phyloP scores from a whole-genome alignment of 2,329 filamentous ascomycete genomes.

The Pseudogymnoascus sp. region DNA sequence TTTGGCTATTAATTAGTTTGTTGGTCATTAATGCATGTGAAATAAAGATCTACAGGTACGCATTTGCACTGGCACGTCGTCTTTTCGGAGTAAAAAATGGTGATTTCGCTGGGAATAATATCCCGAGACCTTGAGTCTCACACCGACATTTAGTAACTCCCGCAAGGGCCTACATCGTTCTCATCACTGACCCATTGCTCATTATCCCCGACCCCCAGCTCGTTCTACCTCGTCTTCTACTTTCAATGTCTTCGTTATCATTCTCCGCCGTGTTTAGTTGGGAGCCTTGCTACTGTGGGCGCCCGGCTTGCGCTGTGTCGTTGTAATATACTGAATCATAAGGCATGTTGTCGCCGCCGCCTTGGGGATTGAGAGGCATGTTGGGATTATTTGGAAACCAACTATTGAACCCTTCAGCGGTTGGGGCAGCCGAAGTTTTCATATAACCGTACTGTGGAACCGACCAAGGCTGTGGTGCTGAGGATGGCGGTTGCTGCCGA shows the following conservation, averaged over 20 bases:
- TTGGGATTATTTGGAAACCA: slow-evolving; percentile 3
- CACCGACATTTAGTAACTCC: background rate
- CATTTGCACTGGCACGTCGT: background rate
- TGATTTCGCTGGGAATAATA: slow-evolving; percentile 6
- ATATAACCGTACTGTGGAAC: background rate
- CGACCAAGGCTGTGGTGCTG: background rate
- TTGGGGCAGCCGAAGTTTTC: background rate
- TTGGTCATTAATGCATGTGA: too few species aligned
- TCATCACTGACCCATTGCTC: background rate
- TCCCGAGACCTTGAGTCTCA: slow-evolving; percentile 1
- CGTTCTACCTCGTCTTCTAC: background rate
- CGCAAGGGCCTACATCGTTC: background rate
- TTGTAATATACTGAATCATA: slow-evolving; percentile 8
- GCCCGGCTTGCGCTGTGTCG: background rate
- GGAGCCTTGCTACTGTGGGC: slow-evolving; percentile 3
- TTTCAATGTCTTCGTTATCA: slow-evolving; percentile 4
- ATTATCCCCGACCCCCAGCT: background rate
- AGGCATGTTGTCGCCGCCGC: background rate
- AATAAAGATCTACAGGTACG: background rate
- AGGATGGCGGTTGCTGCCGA: background rate
- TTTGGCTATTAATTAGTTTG: too few species aligned
- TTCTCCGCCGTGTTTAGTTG: background rate
- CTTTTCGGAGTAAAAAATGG: background rate
- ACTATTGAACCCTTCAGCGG: background rate
- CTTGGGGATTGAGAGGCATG: background rate